A percentile compares a stretch with the other conserved stretches of the same genome.
These are phyloP conservation scores for Tuber aestivum DNA, from an alignment of 495 filamentous ascomycete genomes.

Conservation along the genomic window DNA sequence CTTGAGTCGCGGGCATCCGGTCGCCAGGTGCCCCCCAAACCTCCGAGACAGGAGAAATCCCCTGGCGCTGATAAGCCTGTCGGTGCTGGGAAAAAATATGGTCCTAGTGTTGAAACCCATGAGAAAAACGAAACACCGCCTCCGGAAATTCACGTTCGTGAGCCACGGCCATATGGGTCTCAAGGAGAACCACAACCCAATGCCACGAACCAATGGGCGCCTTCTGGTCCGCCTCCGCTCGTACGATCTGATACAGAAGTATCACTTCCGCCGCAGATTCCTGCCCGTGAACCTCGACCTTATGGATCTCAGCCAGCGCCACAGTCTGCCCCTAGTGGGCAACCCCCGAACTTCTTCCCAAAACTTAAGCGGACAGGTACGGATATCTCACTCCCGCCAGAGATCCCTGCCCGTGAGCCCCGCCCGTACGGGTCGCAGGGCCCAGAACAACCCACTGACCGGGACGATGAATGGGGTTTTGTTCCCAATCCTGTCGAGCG, in stretches of 20 bases:
- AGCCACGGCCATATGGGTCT: neutral
- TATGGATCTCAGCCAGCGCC: neutral
- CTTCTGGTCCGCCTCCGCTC: neutral
- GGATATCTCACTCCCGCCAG: neutral
- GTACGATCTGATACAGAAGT: conserved; percentile 1
- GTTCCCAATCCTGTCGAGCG: neutral
- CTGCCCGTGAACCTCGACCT: neutral
- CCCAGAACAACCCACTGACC: neutral
- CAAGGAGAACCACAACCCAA: neutral
- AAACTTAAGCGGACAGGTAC: neutral
- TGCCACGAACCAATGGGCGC: neutral
- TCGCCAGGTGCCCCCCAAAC: neutral
- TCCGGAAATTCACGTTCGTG: neutral
- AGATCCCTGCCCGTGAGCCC: neutral
- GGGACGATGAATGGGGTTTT: neutral
- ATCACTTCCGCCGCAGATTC: neutral
- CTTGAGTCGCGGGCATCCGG: neutral
- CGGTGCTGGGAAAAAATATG: neutral
- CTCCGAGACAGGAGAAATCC: neutral
- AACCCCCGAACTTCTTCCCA: neutral
- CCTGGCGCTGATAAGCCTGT: neutral
- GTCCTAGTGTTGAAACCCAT: neutral
- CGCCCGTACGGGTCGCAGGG: neutral
- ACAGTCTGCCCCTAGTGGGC: neutral
- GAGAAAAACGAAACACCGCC: neutral